A percentile compares a stretch with the other conserved stretches of the same genome.
These are phyloP conservation scores for Lipomyces yamanashiensis DNA, from an alignment of 805 yeast genomes.

Conservation along the genomic window DNA sequence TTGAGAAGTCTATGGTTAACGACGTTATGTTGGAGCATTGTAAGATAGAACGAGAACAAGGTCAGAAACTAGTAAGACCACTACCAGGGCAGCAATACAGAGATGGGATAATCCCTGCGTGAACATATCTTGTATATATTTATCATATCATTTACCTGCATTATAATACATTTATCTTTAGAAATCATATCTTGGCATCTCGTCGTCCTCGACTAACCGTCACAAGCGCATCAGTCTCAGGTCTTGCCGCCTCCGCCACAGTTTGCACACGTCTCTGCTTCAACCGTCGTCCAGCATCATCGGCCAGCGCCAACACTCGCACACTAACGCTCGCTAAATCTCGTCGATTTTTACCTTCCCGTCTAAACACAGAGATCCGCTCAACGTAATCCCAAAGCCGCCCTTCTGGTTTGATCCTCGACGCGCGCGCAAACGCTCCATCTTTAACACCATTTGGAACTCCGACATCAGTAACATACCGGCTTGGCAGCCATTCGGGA, in stretches of 20 bases:
- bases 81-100: conserved; percentile 54
- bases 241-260: conserved; percentile 33
- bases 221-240: conserved; percentile 35
- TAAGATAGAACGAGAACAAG: conserved; percentile 41
- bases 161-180: background rate
- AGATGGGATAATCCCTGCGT: conserved; percentile 17
- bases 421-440: conserved; percentile 21
- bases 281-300: conserved; percentile 34
- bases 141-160: background rate
- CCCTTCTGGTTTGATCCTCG: conserved; percentile 40
- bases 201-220: conserved; percentile 26
- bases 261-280: conserved; percentile 33
- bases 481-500: conserved; percentile 39
- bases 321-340: conserved; percentile 38
- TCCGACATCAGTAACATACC: conserved; percentile 11
- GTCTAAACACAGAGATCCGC: conserved; percentile 45
- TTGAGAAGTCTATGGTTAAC: conserved; percentile 51
- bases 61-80: conserved; percentile 56
- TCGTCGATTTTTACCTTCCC: conserved; percentile 45
- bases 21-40: conserved; percentile 24
- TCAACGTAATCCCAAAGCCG: conserved; percentile 44
- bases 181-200: conserved; percentile 8
- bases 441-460: background rate
- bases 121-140: background rate
- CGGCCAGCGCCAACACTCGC: conserved; percentile 35